Percentiles rank a stretch among this genome's conserved stretches.
phyloP scores from a whole-genome alignment of 495 filamentous ascomycete genomes.

The Antarctomyces pellizariae region DNA sequence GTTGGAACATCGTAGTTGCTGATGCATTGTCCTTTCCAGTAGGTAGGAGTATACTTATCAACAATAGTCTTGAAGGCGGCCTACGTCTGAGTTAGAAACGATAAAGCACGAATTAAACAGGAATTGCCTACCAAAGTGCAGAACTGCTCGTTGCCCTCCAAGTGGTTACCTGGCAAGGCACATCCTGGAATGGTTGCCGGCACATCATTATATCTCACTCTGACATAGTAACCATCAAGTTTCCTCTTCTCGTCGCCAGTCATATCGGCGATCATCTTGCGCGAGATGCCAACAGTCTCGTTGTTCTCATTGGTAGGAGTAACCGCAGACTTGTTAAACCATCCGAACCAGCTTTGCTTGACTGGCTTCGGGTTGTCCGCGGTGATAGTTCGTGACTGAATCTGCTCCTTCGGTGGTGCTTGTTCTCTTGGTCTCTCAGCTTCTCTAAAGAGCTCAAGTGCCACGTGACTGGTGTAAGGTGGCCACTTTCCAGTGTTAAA shows the following conservation, averaged over 20 bases:
- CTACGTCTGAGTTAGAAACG: constrained; percentile 15
- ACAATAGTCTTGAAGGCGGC: constrained; percentile 80
- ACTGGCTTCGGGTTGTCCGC: constrained; percentile 3
- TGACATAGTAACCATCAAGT: constrained; percentile 62
- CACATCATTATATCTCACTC: constrained; percentile 78
- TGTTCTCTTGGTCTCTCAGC: constrained; percentile 7
- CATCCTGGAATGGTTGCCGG: constrained; percentile 68
- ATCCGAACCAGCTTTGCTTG: constrained; percentile 21
- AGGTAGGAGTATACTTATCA: constrained; percentile 64
- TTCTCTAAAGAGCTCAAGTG: constrained; percentile 65
- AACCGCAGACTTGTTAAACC: no score
- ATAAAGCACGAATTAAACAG: constrained; percentile 2
- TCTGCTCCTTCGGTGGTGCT: not conserved
- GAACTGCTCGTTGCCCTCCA: constrained; percentile 73
- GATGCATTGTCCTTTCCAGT: constrained; percentile 57
- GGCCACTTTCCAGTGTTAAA: constrained; percentile 61
- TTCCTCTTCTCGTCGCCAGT: constrained; percentile 24
- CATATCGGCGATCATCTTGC: constrained; percentile 25
- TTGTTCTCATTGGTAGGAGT: no score
- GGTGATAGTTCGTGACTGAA: constrained; percentile 1
- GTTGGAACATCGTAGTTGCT: constrained; percentile 33
- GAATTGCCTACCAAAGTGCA: constrained; percentile 51
- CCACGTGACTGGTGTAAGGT: constrained; percentile 75
- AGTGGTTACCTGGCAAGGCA: constrained; percentile 49
- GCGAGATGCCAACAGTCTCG: constrained; percentile 21